Evolutionary conservation across 176 grass and related monocot species (phyloP).

Genomic region (Musa acuminata): DNA sequence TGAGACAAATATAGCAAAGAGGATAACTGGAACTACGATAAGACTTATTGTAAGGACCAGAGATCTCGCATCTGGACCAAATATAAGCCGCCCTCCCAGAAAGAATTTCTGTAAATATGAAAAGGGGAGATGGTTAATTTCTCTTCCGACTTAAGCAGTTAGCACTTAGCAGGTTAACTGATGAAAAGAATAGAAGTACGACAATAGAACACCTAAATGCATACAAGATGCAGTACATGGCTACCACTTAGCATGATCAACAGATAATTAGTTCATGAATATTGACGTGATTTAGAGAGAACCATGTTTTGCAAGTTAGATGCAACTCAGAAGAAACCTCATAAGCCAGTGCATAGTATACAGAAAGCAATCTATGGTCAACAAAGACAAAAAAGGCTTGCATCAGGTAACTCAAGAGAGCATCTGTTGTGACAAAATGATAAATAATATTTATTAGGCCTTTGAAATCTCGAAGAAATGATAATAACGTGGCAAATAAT

Average conservation of each 20-base stretch:
- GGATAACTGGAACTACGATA: slow-evolving; percentile 52
- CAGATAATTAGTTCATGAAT: neutral
- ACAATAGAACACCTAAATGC: neutral
- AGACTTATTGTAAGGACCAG: slow-evolving; percentile 66
- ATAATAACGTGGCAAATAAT: too few relatives aligned
- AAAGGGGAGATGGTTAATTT: neutral
- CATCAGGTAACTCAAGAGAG: too few relatives aligned
- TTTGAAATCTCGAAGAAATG: too few relatives aligned
- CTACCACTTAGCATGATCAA: neutral
- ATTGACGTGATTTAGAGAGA: too few relatives aligned
- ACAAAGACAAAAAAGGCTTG: too few relatives aligned
- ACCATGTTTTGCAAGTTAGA: too few relatives aligned
- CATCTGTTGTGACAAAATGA: too few relatives aligned
- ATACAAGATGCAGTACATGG: neutral
- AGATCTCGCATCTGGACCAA: slow-evolving; percentile 84
- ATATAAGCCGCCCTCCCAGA: slow-evolving; percentile 66
- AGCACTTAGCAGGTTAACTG: neutral
- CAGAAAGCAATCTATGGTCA: too few relatives aligned
- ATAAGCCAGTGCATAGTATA: too few relatives aligned
- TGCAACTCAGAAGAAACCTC: too few relatives aligned
- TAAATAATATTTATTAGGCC: too few relatives aligned
- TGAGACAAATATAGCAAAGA: slow-evolving; percentile 58
- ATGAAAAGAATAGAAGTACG: neutral
- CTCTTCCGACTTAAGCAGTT: neutral
- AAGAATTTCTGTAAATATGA: slow-evolving; percentile 48